Evolutionary conservation across 768 basidiomycete species (phyloP).

Genomic region (Clitopilus hobsonii): DNA sequence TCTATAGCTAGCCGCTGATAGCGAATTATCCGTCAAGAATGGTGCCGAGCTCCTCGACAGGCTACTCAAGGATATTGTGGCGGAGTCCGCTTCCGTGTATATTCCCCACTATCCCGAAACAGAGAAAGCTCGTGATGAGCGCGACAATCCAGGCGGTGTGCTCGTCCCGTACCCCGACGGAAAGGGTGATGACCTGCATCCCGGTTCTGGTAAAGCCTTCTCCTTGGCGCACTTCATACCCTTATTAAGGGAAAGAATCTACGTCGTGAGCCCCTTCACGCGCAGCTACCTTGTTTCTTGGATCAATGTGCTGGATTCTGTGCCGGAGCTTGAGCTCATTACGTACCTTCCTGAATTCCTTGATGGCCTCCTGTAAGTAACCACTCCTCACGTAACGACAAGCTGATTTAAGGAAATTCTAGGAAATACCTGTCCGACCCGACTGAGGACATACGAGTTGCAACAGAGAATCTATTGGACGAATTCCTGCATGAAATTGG

Average conservation of each 20-base stretch:
- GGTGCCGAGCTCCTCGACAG: conserved; percentile 96
- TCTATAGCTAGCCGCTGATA: conserved; percentile 94
- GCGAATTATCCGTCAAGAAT: conserved; percentile 95
- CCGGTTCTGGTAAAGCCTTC: conserved; percentile 70
- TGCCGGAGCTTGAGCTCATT: conserved; percentile 94
- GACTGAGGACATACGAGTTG: conserved; percentile 86
- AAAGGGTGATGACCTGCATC: conserved; percentile 31
- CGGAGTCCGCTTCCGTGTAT: conserved; percentile 93
- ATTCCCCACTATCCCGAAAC: conserved; percentile 85
- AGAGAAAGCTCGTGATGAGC: conserved; percentile 59
- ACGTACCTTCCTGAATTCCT: conserved; percentile 93
- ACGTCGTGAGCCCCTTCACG: conserved; percentile 94
- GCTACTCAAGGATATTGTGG: conserved; percentile 96
- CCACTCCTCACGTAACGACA: no score
- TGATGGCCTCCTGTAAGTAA: conserved; percentile 84
- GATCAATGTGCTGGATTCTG: conserved; percentile 93
- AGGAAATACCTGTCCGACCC: conserved; percentile 97
- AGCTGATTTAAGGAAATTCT: no score
- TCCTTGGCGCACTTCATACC: conserved; percentile 94
- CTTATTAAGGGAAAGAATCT: conserved; percentile 86
- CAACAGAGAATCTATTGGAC: conserved; percentile 83
- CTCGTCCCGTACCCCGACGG: conserved; percentile 63
- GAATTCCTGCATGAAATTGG: conserved; percentile 90
- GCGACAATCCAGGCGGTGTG: conserved; percentile 53
- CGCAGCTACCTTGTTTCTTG: conserved; percentile 95